Evolutionary conservation across 345 rosid genomes (phyloP).

Genomic region (Gossypium raimondii): DNA sequence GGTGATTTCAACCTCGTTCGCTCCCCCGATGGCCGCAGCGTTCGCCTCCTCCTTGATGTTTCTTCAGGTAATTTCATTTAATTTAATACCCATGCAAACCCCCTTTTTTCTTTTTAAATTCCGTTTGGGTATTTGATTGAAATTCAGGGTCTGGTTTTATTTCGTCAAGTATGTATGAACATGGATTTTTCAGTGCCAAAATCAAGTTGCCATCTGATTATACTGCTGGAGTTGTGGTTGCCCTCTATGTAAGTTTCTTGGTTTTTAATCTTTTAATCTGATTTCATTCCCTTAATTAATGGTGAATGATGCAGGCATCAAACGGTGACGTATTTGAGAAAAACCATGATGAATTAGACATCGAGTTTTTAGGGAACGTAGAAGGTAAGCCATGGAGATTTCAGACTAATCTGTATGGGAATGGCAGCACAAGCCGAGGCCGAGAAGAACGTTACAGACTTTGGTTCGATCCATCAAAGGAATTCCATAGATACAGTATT

Average conservation of each 20-base stretch:
- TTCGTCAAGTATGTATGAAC: slow-evolving; percentile 71
- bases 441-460: slow-evolving; percentile 87
- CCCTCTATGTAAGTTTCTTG: slow-evolving; percentile 63
- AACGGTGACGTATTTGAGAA: slow-evolving; percentile 78
- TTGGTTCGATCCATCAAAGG: slow-evolving; percentile 91
- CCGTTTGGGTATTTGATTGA: neutral
- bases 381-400: slow-evolving; percentile 88
- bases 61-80: slow-evolving; percentile 45
- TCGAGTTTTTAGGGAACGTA: slow-evolving; percentile 85
- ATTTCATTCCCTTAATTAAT: neutral
- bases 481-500: slow-evolving; percentile 81
- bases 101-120: neutral
- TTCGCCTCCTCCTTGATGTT: slow-evolving; percentile 83
- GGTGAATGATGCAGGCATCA: slow-evolving; percentile 48
- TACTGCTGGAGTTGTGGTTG: slow-evolving; percentile 85
- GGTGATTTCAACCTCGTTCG: slow-evolving; percentile 79
- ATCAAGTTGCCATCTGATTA: slow-evolving; percentile 79
- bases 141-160: slow-evolving; percentile 70
- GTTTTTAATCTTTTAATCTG: neutral
- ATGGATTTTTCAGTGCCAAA: slow-evolving; percentile 86
- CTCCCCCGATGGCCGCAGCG: slow-evolving; percentile 63
- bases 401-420: slow-evolving; percentile 87
- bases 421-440: slow-evolving; percentile 87
- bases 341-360: slow-evolving; percentile 85
- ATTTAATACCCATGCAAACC: neutral